Evolutionary conservation across 1,284 basidiomycete species (phyloP).

Genomic region (Clitocybe nebularis): DNA sequence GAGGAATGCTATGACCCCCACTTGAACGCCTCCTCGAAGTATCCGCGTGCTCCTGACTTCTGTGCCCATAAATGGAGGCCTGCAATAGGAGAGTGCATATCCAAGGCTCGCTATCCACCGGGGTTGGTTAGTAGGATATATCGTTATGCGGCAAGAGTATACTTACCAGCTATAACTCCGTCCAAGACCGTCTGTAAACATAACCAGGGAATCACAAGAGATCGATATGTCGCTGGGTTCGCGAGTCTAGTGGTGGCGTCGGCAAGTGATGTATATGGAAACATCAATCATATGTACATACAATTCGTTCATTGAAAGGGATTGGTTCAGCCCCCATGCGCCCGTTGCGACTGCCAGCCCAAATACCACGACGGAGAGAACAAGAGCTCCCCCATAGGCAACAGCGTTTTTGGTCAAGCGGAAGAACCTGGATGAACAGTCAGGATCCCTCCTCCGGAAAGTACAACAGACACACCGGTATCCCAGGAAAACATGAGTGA

Average conservation of each 20-base stretch:
- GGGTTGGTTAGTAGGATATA: neutral
- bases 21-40: constrained; percentile 13
- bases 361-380: constrained; percentile 11
- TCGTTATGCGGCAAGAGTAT: neutral
- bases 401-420: constrained; percentile 7
- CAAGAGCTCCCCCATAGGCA: neutral
- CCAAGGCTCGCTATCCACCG: constrained; percentile 7
- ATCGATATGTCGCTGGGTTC: neutral
- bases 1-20: constrained; percentile 13
- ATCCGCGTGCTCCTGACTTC: constrained; percentile 7
- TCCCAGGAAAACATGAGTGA: constrained; percentile 20
- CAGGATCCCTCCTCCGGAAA: neutral
- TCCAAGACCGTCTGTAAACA: constrained; percentile 8
- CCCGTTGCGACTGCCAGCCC: constrained; percentile 15
- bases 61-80: constrained; percentile 9
- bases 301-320: constrained; percentile 16
- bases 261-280: neutral
- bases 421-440: constrained; percentile 12
- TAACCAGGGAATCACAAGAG: constrained; percentile 5
- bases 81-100: constrained; percentile 8
- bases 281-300: constrained; percentile 6
- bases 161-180: constrained; percentile 9
- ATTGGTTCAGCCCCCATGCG: constrained; percentile 9
- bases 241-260: neutral
- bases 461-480: constrained; percentile 13